Base-by-base conservation (phyloP, 768 basidiomycete genomes). In the Scleroderma bovista region DNA sequence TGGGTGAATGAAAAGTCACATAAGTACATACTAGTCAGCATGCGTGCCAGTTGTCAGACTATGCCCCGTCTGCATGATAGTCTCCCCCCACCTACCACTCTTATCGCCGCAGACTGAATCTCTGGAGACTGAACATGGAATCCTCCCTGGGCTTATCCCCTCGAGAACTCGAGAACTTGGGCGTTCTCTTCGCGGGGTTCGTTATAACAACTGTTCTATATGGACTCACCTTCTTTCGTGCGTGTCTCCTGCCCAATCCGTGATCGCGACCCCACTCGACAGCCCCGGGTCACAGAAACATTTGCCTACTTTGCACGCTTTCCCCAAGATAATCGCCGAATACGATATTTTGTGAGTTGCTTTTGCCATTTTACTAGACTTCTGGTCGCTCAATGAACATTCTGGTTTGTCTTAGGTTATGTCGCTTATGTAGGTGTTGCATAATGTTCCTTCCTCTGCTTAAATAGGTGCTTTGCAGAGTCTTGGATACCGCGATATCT, bases 171-270 rank as follows among this genome's bases (percentile, higher is more conserved):
- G 60, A 65, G 50, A 69, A 62, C 13, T 41, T 67, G 24, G 45
- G 52, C 20, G 48, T 55, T 17, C 46, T 67, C 33, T 67, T 66
- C 43, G 5, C 60, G 20, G 66, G 67, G 5, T 67, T 67, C 39
- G 55, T 61, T 10, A 48, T 50, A 6, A 49, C 66, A 6, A 60
- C 57, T 2, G 50, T 64, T 1, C 50, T 67, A 13, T 69, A 67
- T n/a, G 67, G 66, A 29, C 54, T 67, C 32, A 67, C 67, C 23
- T 69, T 67, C 48, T 67, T 67, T 52, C 67, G 65, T 62, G 45
- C 7, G 65, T 57, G 19, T n/a, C 41, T 3, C 16, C 12, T 16
- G 2, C 3, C 8, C 22, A 24, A 47, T 26, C 16, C 3, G 17
- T 2, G 6, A 1, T 2, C 10, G 11, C 9, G 16, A 45, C 15